Evolutionary conservation across 768 basidiomycete species (phyloP), one percentile per base, ranked within the genome.

Genomic region (Paxillus ammoniavirescens): DNA sequence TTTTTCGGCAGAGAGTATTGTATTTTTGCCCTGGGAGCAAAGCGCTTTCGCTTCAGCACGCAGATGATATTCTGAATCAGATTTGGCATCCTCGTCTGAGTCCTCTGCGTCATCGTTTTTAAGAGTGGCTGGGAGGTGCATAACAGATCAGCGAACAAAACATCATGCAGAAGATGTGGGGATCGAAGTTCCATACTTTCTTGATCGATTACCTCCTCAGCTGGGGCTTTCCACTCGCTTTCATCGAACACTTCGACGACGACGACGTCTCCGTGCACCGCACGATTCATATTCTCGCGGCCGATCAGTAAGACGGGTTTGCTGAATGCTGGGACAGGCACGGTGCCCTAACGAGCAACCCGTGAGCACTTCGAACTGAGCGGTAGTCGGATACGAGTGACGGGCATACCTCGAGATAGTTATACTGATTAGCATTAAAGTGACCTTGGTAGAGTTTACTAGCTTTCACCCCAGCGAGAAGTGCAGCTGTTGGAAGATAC

Each of bases 391-490:
- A 31, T 14, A 14, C 15, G 26, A 38, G 47, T 26, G n/a, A 49
- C 33, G 5, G 33, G 66, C 77, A 49, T 42, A 87, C 91, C 79
- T 98, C 96, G 13, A 98, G 78, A 62, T 95, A 98, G 68, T 99
- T 98, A 72, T 94, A 99, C 59, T 86, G 86, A 61, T 91, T 97
- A 2, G 94, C 92, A 64, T 90, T 93, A 73, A 96, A 99, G 66
- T 95, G 87, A 0, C 97, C 97, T 73, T 98, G 93, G 63, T 93
- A 83, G 4, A 95, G 79, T 40, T 86, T 75, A 2, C 91, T 92
- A 4, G 83, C 81, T 68, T 94, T 95, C 52, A 98, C 78, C 1
- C 93, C 95, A 9, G 93, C 91, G 37, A 83, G 64, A 8, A 98
- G 70, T 0, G 82, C 83, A 0, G 85, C 77, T 8, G 80, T 76